These are phyloP conservation scores for Spathaspora passalidarum DNA, from an alignment of 805 yeast species.

Conservation along the genomic window DNA sequence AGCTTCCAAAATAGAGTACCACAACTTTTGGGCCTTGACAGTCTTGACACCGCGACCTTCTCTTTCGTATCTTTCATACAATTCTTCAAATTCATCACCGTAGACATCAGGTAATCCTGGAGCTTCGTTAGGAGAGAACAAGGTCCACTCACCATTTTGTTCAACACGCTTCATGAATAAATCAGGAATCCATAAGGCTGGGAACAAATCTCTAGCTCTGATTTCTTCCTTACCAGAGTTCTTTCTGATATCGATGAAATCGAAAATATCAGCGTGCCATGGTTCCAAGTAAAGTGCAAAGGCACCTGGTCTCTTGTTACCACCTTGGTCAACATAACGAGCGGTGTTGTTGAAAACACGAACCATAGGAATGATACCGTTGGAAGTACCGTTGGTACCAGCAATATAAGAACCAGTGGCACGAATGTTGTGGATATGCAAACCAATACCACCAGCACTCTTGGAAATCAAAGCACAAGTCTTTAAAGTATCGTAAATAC, in stretches of 20 bases:
- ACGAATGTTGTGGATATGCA: constrained; percentile 59
- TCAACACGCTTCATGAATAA: constrained; percentile 61
- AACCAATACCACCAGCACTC: constrained; percentile 63
- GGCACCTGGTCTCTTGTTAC: constrained; percentile 65
- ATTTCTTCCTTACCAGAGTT: constrained; percentile 65
- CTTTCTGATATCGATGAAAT: constrained; percentile 57
- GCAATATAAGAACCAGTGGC: constrained; percentile 60
- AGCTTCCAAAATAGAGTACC: constrained; percentile 60
- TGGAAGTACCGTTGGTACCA: constrained; percentile 62
- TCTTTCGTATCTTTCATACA: constrained; percentile 50
- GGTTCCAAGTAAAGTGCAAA: constrained; percentile 61
- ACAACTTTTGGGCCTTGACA: constrained; percentile 57
- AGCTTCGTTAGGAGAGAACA: constrained; percentile 59
- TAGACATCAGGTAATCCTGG: constrained; percentile 54
- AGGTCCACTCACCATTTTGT: constrained; percentile 53
- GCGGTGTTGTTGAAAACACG: constrained; percentile 64
- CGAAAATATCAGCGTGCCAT: constrained; percentile 62
- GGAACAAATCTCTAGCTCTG: constrained; percentile 61
- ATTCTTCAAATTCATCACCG: constrained; percentile 53
- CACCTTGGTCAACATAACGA: constrained; percentile 64
- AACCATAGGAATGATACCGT: constrained; percentile 61
- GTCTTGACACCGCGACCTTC: constrained; percentile 49
- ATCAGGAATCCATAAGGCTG: constrained; percentile 63
- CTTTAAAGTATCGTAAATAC: constrained; percentile 59
- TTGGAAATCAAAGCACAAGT: constrained; percentile 62